These are phyloP conservation scores for Epithele typhae DNA, from an alignment of 768 basidiomycete genomes.

Conservation along the genomic window DNA sequence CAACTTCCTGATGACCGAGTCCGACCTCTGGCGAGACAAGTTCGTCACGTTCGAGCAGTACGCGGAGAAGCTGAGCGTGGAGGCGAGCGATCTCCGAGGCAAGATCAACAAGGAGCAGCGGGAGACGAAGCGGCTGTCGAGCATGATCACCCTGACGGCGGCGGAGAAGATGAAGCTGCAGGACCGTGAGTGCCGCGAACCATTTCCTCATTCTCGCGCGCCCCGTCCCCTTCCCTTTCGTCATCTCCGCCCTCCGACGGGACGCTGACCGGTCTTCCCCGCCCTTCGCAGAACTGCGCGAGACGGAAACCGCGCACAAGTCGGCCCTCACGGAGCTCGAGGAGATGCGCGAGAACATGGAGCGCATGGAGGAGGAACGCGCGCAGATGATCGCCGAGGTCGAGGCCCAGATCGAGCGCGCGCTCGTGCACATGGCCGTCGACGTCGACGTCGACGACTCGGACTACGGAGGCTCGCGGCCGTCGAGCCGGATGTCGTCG, in stretches of 20 bases:
- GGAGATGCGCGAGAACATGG: conserved; percentile 81
- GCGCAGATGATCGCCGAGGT: conserved; percentile 91
- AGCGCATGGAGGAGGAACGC: conserved; percentile 82
- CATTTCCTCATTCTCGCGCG: no score
- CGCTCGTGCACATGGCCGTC: conserved; percentile 80
- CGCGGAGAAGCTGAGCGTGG: conserved; percentile 83
- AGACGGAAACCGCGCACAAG: conserved; percentile 78
- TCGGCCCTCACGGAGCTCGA: conserved; percentile 80
- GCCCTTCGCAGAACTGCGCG: conserved; percentile 57
- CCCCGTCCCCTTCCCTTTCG: background rate
- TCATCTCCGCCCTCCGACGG: conserved; percentile 1
- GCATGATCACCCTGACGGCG: conserved; percentile 70
- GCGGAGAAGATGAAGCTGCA: conserved; percentile 78
- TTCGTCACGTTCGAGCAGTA: conserved; percentile 94
- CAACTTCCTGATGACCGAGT: conserved; percentile 90
- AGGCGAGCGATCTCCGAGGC: conserved; percentile 77
- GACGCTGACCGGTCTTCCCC: background rate
- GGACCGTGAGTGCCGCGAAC: conserved; percentile 49
- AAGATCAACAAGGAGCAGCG: conserved; percentile 91
- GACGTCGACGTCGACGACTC: conserved; percentile 73
- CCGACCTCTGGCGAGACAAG: conserved; percentile 88
- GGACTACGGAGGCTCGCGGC: conserved; percentile 68
- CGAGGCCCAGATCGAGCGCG: conserved; percentile 86
- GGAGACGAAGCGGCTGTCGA: conserved; percentile 82
- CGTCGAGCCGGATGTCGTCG: conserved; percentile 64